These are phyloP conservation scores for Cardamine resedifolia DNA, from an alignment of 345 rosid genomes.

Conservation along the genomic window DNA sequence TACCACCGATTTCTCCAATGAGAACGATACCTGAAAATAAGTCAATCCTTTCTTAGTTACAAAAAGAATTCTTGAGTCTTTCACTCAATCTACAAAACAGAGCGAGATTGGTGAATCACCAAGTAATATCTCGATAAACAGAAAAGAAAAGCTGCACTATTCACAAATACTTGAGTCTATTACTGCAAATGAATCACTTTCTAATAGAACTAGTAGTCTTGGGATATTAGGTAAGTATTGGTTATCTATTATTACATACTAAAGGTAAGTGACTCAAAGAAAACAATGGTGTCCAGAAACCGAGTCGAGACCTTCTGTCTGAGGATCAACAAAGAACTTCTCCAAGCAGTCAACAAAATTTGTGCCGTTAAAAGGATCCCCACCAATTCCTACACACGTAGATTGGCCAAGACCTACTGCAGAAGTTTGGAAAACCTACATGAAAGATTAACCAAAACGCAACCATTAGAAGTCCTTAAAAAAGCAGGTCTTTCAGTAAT, in stretches of 20 bases:
- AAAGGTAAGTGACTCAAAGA: not conserved
- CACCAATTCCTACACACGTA: conserved; percentile 89
- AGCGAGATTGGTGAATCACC: not conserved
- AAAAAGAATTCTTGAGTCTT: not conserved
- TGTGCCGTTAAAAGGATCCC: conserved; percentile 93
- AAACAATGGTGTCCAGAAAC: conserved; percentile 10
- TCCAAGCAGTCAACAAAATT: conserved; percentile 84
- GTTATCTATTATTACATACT: not conserved
- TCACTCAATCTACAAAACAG: not conserved
- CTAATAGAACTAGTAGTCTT: conserved; percentile 3
- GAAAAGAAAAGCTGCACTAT: not conserved
- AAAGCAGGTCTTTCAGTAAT: not conserved
- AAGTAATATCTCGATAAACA: not conserved
- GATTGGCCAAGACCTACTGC: conserved; percentile 90
- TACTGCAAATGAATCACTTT: not conserved
- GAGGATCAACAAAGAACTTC: conserved; percentile 76
- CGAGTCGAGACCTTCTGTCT: conserved; percentile 69
- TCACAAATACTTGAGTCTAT: not conserved
- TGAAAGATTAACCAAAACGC: conserved; percentile 1
- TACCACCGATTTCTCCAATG: conserved; percentile 97
- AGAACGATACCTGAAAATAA: conserved; percentile 67
- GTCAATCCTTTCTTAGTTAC: not conserved
- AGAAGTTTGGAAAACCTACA: conserved; percentile 88
- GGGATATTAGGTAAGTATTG: conserved; percentile 12
- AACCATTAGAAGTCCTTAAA: not conserved